These are phyloP conservation scores for Tetraselmis striata DNA, from an alignment of 139 green algal species.

Conservation along the genomic window DNA sequence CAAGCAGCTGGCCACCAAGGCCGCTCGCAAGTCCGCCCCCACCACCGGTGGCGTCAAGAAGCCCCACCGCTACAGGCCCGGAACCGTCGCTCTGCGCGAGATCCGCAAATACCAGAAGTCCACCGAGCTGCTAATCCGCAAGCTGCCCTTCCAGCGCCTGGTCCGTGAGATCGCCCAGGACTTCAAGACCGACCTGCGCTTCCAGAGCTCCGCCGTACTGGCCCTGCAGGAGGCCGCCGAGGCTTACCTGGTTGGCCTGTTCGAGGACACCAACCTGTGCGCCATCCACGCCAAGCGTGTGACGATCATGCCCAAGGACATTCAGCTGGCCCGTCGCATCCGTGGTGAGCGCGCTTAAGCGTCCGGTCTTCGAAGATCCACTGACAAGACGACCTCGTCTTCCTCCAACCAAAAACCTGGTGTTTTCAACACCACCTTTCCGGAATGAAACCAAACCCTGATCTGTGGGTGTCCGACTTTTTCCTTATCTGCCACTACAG, in stretches of 20 bases:
- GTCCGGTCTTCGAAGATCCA: too few species aligned
- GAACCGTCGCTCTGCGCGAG: constrained; percentile 84
- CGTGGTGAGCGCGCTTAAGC: constrained; percentile 74
- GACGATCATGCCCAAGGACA: constrained; percentile 88
- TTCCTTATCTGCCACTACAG: too few species aligned
- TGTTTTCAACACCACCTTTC: not conserved
- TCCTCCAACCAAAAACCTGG: not conserved
- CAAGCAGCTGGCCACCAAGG: constrained; percentile 88
- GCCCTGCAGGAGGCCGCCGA: constrained; percentile 94
- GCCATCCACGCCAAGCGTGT: constrained; percentile 89
- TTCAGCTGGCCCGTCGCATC: constrained; percentile 13
- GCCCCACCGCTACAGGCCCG: constrained; percentile 62
- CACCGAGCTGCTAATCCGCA: constrained; percentile 89
- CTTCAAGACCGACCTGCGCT: constrained; percentile 99
- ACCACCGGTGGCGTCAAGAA: constrained; percentile 64
- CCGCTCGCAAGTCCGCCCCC: constrained; percentile 63
- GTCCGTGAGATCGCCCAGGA: constrained; percentile 94
- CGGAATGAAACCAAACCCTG: too few species aligned
- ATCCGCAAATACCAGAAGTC: constrained; percentile 95
- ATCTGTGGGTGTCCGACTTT: too few species aligned
- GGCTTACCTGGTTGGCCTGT: constrained; percentile 96
- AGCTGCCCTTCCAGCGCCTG: constrained; percentile 94
- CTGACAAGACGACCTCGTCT: too few species aligned
- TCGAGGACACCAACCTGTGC: constrained; percentile 89
- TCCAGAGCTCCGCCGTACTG: constrained; percentile 89